Evolutionary conservation across 768 basidiomycete genomes (phyloP).

Genomic region (Rhizopogon rudus): DNA sequence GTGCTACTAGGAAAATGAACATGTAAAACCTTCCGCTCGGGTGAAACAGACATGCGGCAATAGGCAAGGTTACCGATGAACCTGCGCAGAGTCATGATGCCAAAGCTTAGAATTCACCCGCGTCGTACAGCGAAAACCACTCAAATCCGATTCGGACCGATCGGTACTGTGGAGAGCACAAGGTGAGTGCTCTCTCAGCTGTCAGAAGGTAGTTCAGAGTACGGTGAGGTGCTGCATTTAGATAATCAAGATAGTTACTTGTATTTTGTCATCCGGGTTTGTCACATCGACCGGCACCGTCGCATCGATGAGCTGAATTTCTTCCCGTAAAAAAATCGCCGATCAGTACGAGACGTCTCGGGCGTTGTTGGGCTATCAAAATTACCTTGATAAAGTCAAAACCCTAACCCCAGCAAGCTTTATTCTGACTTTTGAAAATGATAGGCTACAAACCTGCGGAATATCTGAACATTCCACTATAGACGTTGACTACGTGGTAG

Average conservation of each 20-base stretch:
- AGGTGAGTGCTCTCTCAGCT: no score
- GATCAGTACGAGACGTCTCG: neutral
- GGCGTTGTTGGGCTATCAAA: no score
- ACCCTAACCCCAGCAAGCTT: no score
- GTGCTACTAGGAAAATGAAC: neutral
- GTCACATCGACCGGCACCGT: neutral
- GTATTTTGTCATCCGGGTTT: no score
- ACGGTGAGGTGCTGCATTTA: no score
- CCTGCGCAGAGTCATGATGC: no score
- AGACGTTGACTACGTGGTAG: no score
- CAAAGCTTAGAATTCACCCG: no score
- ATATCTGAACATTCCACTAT: no score
- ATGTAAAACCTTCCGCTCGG: neutral
- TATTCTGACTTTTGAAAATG: no score
- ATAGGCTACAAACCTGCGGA: no score
- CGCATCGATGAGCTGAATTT: neutral
- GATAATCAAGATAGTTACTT: neutral
- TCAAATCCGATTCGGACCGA: conserved; percentile 15
- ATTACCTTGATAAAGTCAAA: no score
- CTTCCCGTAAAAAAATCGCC: neutral
- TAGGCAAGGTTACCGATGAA: neutral
- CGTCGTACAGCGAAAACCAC: conserved; percentile 21
- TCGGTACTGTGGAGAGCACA: conserved; percentile 11
- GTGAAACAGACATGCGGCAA: neutral
- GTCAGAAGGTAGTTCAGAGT: neutral